Base-by-base conservation (phyloP, 192 early-diverging fungal species). In the Coemansia umbellata region DNA sequence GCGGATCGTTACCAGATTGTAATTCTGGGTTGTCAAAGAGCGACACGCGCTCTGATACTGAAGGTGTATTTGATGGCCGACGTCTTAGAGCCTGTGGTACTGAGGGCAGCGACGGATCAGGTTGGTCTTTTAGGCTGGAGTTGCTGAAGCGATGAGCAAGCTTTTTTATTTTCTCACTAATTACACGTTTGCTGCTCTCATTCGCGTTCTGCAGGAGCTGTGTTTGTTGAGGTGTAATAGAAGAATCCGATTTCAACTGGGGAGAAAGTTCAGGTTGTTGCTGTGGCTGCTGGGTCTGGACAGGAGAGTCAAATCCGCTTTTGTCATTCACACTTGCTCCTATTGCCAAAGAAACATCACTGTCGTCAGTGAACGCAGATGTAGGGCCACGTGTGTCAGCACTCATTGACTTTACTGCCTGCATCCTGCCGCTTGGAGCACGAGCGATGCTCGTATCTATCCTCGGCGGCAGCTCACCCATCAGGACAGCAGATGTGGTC, bases 121-220 rank as follows among this genome's bases (percentile, higher is more conserved):
- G 14, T 19, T 50, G 33, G 18, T 63, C 71, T 3, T 50, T 57
- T 19, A 74, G 56, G 47, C 49, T 74, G 30, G 64, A 52, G 60
- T 55, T 63, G 56, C 71, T 74, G 57, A 74, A 74, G 5, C 60
- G 59, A 22, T 54, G 62, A 9, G 71, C 71, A 40, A 74, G 48
- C 26, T 54, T 60, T 37, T 67, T 66, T 37, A 74, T 74, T 56
- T 59, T 67, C 14, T 74, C 71, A 56, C 71, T 74, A 56, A 74
- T 74, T 0, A 74, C 53, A 40, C 72, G 64, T 28, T 54, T 62
- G 55, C 45, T 49, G 30, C 33, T 43, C 3, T 63, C 60, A 13
- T 40, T 33, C 24, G 55, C 49, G 15, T 30, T 17, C 31, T 36
- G 31, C 37, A 35, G 17, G 10, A 26, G 43, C 24, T 45, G 43